Base-by-base conservation (phyloP, 345 rosid species). In the Dipteronia dyeriana region DNA sequence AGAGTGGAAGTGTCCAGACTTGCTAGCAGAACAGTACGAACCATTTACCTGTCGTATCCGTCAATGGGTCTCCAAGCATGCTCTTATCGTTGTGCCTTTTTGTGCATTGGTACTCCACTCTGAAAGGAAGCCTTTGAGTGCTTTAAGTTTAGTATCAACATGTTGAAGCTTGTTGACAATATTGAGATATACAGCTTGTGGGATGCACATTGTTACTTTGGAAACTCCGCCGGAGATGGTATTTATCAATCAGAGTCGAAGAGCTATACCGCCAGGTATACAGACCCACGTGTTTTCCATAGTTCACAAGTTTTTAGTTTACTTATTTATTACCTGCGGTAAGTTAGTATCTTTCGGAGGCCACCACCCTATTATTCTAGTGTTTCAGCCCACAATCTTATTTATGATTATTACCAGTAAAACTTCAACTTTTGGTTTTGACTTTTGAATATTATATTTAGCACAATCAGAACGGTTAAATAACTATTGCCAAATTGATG, bases 1-100 rank as follows among this genome's bases (percentile, higher is more conserved):
- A 57, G 98, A 91, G 84, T 82, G 91, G 79, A 95, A 90, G 81
- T 95, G 98, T 80, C 95, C 97, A 45, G 92, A 93, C 66, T 75
- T 73, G 16, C 38, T 90, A 56, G 88, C 87, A 6, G 90, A 88
- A 82, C 72, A 65, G 70, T 90, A 89, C 86, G 91, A 88, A 84
- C 92, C 98, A 5, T 25, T 86, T 60, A 76, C 90, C 10, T 93
- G 98, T 63, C 87, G 76, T 10, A 17, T 90, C 49, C 87, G 71
- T 76, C 90, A 88, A 68, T 93, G 97, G 94, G 66, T 91, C 71
- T 85, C 82, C 39, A 53, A 81, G 79, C 83, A 91, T 79, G 85
- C 79, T 45, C 10, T 87, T 56, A 54, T 86, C 51, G 22, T 90
- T 65, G 66, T 79, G 43, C 84, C 90, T 59, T 63, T 80, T 47